phyloP scores from a whole-genome alignment of 192 early-diverging fungal species.

The Coemansia sp. region DNA sequence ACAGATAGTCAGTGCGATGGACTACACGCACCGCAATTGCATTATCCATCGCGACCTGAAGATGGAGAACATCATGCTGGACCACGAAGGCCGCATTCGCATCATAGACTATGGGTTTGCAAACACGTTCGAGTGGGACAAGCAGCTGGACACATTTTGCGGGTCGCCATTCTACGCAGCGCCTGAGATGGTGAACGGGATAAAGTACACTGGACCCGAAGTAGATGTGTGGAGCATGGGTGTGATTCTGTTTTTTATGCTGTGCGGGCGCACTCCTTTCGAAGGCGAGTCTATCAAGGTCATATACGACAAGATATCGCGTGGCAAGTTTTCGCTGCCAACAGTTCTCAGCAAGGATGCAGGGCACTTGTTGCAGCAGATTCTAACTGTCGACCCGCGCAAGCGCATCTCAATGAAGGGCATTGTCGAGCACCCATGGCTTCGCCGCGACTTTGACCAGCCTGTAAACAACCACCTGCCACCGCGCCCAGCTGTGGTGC shows the following conservation, averaged over 20 bases:
- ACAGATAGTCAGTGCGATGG: slow-evolving; percentile 76
- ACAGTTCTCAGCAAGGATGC: slow-evolving; percentile 56
- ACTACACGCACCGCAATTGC: slow-evolving; percentile 64
- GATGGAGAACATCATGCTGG: slow-evolving; percentile 86
- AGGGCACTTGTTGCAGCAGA: slow-evolving; percentile 63
- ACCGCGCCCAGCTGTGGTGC: slow-evolving; percentile 46
- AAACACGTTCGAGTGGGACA: slow-evolving; percentile 60
- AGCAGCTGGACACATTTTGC: slow-evolving; percentile 54
- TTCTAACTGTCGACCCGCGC: slow-evolving; percentile 72
- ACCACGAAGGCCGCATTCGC: slow-evolving; percentile 65
- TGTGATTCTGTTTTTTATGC: slow-evolving; percentile 78
- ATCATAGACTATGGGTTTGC: slow-evolving; percentile 91
- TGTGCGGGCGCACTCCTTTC: slow-evolving; percentile 83
- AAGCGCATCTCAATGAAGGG: slow-evolving; percentile 66
- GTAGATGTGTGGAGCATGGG: slow-evolving; percentile 89
- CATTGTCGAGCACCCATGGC: slow-evolving; percentile 72
- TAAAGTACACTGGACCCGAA: slow-evolving; percentile 79
- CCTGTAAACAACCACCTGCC: slow-evolving; percentile 67
- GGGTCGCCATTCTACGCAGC: slow-evolving; percentile 81
- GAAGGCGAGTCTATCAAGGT: slow-evolving; percentile 83
- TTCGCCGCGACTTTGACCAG: slow-evolving; percentile 65
- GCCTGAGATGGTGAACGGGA: slow-evolving; percentile 80
- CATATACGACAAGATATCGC: slow-evolving; percentile 79
- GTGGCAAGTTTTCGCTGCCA: slow-evolving; percentile 60
- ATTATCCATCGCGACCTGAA: slow-evolving; percentile 79